Evolutionary conservation across 2,329 filamentous ascomycete species (phyloP).

Genomic region (Erysiphe neolycopersici): DNA sequence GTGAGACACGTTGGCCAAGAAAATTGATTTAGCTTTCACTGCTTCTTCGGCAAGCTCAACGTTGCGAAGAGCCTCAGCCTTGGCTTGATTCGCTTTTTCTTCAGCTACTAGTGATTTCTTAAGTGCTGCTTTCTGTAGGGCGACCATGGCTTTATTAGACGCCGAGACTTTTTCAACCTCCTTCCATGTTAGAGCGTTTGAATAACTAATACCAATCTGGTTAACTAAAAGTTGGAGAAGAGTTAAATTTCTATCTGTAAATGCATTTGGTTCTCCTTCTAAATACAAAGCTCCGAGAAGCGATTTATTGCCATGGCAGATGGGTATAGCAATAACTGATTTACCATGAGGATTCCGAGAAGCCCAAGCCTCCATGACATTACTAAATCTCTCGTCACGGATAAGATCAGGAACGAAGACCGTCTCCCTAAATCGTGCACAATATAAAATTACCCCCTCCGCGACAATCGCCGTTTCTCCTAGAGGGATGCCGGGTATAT

Average conservation of each 20-base stretch:
- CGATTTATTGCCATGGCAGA: conserved; percentile 42
- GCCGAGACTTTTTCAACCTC: conserved; percentile 52
- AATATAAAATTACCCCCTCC: conserved; percentile 52
- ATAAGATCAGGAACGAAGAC: conserved; percentile 50
- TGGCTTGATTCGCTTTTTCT: conserved; percentile 48
- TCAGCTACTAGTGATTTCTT: conserved; percentile 47
- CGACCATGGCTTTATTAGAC: conserved; percentile 53
- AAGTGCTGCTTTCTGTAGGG: conserved; percentile 47
- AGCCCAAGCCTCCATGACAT: conserved; percentile 43
- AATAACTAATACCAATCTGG: conserved; percentile 49
- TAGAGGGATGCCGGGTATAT: conserved; percentile 36
- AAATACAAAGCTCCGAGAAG: conserved; percentile 52
- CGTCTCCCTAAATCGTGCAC: conserved; percentile 46
- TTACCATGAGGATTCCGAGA: conserved; percentile 41
- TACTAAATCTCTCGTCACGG: conserved; percentile 52
- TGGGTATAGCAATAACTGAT: conserved; percentile 56
- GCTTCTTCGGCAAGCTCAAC: conserved; percentile 64
- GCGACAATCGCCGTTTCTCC: conserved; percentile 41
- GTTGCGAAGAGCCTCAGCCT: conserved; percentile 50
- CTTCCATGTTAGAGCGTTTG: conserved; percentile 39
- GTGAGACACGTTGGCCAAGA: conserved; percentile 56
- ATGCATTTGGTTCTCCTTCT: conserved; percentile 46
- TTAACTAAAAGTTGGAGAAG: conserved; percentile 47
- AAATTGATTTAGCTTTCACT: conserved; percentile 59
- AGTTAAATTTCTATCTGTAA: conserved; percentile 46